Conservation (phyloP, 73 alveolate genomes). For the Paramecium octaurelia region DNA sequence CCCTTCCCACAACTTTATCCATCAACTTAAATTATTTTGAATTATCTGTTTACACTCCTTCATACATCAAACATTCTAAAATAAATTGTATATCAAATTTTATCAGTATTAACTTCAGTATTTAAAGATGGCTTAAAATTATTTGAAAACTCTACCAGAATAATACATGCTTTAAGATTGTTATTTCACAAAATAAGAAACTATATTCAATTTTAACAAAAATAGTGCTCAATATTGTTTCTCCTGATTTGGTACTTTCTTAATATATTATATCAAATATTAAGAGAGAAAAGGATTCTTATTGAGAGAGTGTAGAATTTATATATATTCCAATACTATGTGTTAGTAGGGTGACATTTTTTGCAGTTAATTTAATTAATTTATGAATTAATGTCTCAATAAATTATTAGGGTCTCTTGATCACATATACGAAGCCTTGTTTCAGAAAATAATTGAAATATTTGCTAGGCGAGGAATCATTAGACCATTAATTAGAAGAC, state of each 20-base stretch:
- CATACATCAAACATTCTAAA: neutral
- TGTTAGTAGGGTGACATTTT: neutral
- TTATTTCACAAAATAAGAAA: no score
- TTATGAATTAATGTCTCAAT: neutral
- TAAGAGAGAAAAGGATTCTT: neutral
- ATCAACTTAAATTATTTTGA: no score
- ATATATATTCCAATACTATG: neutral
- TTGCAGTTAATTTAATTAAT: neutral
- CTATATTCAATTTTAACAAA: no score
- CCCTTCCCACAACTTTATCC: no score
- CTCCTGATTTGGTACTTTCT: no score
- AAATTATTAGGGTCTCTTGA: neutral
- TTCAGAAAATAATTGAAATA: neutral
- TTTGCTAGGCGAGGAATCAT: neutral
- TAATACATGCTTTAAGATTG: no score
- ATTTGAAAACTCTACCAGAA: neutral
- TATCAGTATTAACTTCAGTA: no score
- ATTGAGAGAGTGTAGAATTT: neutral
- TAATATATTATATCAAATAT: no score
- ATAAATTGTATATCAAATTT: no score
- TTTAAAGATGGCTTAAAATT: no score
- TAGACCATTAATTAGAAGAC: conserved; percentile 3
- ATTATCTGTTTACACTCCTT: no score
- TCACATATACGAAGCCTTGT: neutral
- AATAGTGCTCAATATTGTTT: no score